A percentile compares a stretch with the other conserved stretches of the same genome.
Conservation (phyloP, 2,329 filamentous ascomycete species). For the Monilinia vaccinii-corymbosi region DNA sequence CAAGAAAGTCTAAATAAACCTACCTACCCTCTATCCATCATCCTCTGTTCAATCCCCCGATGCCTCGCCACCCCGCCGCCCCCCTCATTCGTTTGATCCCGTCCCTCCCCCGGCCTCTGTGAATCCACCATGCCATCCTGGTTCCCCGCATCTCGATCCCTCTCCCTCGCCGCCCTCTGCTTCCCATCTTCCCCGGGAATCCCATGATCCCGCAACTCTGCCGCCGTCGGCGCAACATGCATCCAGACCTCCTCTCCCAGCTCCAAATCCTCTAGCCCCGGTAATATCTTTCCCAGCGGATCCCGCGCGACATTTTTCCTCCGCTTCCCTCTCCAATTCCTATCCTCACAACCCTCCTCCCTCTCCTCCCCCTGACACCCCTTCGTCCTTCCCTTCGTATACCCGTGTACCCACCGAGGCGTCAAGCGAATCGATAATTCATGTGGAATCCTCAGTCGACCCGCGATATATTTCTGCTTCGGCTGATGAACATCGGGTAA, state of each 20-base stretch:
- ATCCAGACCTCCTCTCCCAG: conserved; percentile 43
- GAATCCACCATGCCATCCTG: not conserved
- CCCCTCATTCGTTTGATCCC: not conserved
- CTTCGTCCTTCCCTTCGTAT: conserved; percentile 25
- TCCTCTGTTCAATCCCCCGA: conserved; percentile 2
- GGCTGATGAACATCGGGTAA: conserved; percentile 46
- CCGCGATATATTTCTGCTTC: conserved; percentile 48
- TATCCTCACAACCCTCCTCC: too few species aligned
- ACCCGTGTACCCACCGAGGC: conserved; percentile 14
- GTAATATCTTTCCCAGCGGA: conserved; percentile 32
- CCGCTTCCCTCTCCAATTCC: conserved; percentile 17
- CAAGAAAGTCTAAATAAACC: not conserved
- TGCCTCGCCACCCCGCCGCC: not conserved
- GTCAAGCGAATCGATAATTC: conserved; percentile 7
- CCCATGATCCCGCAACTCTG: conserved; percentile 24
- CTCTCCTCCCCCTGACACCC: not conserved
- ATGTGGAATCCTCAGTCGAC: conserved; percentile 47
- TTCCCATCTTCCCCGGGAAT: not conserved
- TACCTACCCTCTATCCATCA: not conserved
- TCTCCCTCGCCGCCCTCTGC: not conserved
- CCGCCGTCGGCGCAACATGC: conserved; percentile 36
- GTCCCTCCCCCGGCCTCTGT: not conserved
- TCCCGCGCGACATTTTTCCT: conserved; percentile 30
- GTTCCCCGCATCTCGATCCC: not conserved
- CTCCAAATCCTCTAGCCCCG: conserved; percentile 28